These are phyloP conservation scores for Alectoria sarmentosa DNA, from an alignment of 495 filamentous ascomycete genomes.

Conservation along the genomic window DNA sequence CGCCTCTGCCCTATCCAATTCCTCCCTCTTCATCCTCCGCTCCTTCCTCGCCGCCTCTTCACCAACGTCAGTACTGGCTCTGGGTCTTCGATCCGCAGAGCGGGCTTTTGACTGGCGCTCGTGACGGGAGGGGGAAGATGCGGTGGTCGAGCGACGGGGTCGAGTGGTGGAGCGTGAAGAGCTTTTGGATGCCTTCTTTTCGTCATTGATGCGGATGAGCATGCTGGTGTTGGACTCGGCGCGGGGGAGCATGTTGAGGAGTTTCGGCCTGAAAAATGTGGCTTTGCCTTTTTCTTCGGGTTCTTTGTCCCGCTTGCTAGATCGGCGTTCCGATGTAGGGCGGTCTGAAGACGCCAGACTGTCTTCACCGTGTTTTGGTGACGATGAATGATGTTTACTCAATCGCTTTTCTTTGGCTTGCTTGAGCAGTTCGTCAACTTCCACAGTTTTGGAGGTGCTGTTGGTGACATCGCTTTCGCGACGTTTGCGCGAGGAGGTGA, in stretches of 20 bases:
- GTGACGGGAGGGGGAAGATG: slow-evolving; percentile 8
- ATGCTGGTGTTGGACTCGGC: slow-evolving; percentile 21
- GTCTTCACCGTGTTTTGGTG: slow-evolving; percentile 8
- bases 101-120: slow-evolving; percentile 10
- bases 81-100: slow-evolving; percentile 14
- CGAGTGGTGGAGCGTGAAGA: background rate
- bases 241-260: slow-evolving; percentile 19
- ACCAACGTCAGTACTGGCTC: slow-evolving; percentile 6
- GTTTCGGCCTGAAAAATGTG: slow-evolving; percentile 13
- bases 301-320: slow-evolving; percentile 14
- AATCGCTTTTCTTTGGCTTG: slow-evolving; percentile 24
- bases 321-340: slow-evolving; percentile 11
- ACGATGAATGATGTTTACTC: slow-evolving; percentile 17
- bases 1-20: slow-evolving; percentile 24
- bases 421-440: slow-evolving; percentile 17
- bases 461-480: slow-evolving; percentile 32
- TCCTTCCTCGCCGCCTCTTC: slow-evolving; percentile 20
- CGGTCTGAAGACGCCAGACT: background rate
- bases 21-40: slow-evolving; percentile 16
- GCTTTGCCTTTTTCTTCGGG: slow-evolving; percentile 15
- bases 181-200: slow-evolving; percentile 8
- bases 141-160: slow-evolving; percentile 14
- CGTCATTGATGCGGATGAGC: slow-evolving; percentile 18
- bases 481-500: slow-evolving; percentile 12
- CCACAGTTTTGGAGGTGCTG: slow-evolving; percentile 27